phyloP scores from a whole-genome alignment of 495 filamentous ascomycete species.

The Cladorrhinum samala region DNA sequence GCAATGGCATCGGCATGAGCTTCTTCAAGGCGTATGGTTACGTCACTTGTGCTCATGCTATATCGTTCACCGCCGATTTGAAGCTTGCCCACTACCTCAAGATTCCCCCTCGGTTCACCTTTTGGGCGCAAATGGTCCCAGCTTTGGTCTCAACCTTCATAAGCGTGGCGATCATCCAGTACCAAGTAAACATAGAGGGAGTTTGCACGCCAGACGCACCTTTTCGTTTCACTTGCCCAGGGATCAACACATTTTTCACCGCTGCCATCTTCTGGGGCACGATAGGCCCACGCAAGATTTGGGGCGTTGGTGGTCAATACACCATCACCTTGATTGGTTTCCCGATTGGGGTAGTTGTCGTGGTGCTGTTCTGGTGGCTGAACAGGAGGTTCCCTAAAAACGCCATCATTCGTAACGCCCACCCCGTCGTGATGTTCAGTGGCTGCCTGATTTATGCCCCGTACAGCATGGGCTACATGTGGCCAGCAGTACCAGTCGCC shows the following conservation, averaged over 20 bases:
- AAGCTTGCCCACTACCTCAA: slow-evolving; percentile 42
- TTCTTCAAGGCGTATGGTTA: slow-evolving; percentile 42
- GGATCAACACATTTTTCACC: slow-evolving; percentile 40
- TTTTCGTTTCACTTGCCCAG: slow-evolving; percentile 36
- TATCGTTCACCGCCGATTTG: slow-evolving; percentile 34
- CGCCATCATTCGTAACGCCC: slow-evolving; percentile 30
- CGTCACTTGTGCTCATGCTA: slow-evolving; percentile 35
- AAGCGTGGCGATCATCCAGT: slow-evolving; percentile 36
- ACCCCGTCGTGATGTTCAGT: slow-evolving; percentile 35
- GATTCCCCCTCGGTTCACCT: slow-evolving; percentile 38
- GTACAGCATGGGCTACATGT: slow-evolving; percentile 33
- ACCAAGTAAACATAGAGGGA: slow-evolving; percentile 32
- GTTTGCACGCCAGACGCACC: slow-evolving; percentile 37
- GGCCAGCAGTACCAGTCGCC: slow-evolving; percentile 35
- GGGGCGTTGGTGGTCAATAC: slow-evolving; percentile 34
- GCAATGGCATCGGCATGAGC: slow-evolving; percentile 40
- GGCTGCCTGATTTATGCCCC: slow-evolving; percentile 33
- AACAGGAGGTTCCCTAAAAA: slow-evolving; percentile 27
- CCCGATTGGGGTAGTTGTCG: slow-evolving; percentile 31
- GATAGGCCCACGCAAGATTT: slow-evolving; percentile 39
- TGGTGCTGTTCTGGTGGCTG: slow-evolving; percentile 26
- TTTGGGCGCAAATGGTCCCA: slow-evolving; percentile 39
- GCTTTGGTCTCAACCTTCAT: slow-evolving; percentile 36
- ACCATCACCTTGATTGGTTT: slow-evolving; percentile 32
- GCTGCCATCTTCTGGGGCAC: slow-evolving; percentile 42